Evolutionary conservation across 257 asterid genomes (phyloP), one percentile per base, ranked within the genome.

Genomic region (Penstemon newberryi): DNA sequence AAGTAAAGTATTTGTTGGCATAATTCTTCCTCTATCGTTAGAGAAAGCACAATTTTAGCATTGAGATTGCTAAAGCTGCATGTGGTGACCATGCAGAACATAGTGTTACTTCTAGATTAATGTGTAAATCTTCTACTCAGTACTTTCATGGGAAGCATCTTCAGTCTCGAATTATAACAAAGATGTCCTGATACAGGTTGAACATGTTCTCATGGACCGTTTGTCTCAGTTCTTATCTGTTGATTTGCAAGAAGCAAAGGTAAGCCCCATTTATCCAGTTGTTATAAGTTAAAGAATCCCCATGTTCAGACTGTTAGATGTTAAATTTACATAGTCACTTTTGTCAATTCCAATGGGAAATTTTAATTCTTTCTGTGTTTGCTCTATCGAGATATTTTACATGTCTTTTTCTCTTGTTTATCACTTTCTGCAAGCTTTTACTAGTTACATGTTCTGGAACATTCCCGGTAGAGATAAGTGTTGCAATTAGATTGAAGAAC

Each of bases 191-290:
- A 74, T 81, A 70, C 87, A 93, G 99, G 97, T 90, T 60, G 99
- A 93, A 77, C 99, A 93, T 82, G 96, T 90, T 65, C 92, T 93
- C 9, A 87, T 93, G 57, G 99, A 91, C 73, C 97, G 97, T n/a
- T 74, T 93, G 76, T 77, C 88, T 73, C 92, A 90, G 67, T 88
- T 93, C 81, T 69, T 93, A 69, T 71, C 96, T 7, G 84, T 82
- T 69, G 99, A 90, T 89, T 71, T 93, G 86, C 99, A 87, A 74
- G 96, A 87, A 69, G 92, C 92, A 67, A 93, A 93, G 99, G 99
- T 93, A 81, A 42, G 76, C 54, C 44, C 57, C 63, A 37, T 62
- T 33, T 40, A 8, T 47, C 36, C 66, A 46, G 56, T 56, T 66
- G 51, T 62, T 69, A 6, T 46, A 66, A 59, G 62, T 64, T 53